These are phyloP conservation scores for Arabis alpina DNA, from an alignment of 345 rosid species.

Conservation along the genomic window DNA sequence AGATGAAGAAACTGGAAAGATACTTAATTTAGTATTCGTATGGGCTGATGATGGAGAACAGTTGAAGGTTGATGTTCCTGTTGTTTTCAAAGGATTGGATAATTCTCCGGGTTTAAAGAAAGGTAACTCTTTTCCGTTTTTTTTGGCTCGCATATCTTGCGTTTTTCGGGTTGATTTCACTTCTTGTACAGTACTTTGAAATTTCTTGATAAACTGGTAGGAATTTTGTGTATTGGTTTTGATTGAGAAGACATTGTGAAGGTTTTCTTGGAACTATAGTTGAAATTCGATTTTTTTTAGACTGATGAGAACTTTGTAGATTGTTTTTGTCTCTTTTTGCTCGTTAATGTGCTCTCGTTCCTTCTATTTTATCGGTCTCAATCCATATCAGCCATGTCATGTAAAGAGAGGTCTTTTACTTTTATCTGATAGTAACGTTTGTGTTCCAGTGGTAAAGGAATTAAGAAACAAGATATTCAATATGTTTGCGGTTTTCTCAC, in stretches of 20 bases:
- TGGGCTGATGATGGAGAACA: conserved; percentile 84
- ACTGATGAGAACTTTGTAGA: not conserved
- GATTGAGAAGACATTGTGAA: not conserved
- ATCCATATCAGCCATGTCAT: not conserved
- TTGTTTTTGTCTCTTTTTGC: not conserved
- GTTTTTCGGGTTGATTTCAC: not conserved
- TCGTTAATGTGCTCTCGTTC: conserved; percentile 3
- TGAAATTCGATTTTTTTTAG: not conserved
- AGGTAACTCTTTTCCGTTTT: conserved; percentile 47
- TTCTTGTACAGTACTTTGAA: not conserved
- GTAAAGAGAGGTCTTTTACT: not conserved
- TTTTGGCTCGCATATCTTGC: not conserved
- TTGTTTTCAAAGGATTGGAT: conserved; percentile 83
- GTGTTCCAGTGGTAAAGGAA: not conserved
- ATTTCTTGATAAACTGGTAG: not conserved
- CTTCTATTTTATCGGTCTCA: not conserved
- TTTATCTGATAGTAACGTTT: not conserved
- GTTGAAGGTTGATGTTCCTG: conserved; percentile 83
- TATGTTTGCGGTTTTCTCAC: not conserved
- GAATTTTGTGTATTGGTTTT: conserved; percentile 14
- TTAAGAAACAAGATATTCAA: not conserved
- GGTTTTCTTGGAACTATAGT: not conserved
- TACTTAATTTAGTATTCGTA: conserved; percentile 83
- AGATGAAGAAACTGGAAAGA: conserved; percentile 75
- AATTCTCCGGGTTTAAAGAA: conserved; percentile 73